Evolutionary conservation across 495 filamentous ascomycete species (phyloP), one percentile per base, ranked within the genome.

Genomic region (Hyaloscypha finlandica): DNA sequence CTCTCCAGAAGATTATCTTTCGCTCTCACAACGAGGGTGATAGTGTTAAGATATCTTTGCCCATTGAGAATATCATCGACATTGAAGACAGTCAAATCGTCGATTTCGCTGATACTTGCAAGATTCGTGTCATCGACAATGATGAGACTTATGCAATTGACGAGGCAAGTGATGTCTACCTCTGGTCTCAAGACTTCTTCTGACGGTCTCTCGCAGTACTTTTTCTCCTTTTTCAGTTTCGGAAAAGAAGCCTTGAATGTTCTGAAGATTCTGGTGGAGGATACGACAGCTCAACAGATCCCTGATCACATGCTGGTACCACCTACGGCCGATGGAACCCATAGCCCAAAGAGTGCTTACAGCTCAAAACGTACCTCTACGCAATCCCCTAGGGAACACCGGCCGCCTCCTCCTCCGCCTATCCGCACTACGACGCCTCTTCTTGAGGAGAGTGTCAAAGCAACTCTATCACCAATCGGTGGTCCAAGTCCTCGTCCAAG

Each of bases 1-100:
- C 91, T 48, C 81, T 99, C 29, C 95, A 97, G 70, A 90, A 94
- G 63, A 93, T 97, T 64, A 97, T 99, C 53, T 98, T 98, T 72
- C 85, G 94, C 59, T 93, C 93, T 0, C 93, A 94, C 77, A 99
- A 99, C 72, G 96, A 97, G 59, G 94, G 95, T 8, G 94, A 97
- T 71, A 97, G 94, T 73, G 92, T 99, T 74, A 99, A 99, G 79
- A 94, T 99, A 22, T 94, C 90, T 3, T 82, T 98, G 20, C 94
- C 94, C 8, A 89, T 96, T 22, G 86, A 89, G 55, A 96, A 94
- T 71, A 84, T 98, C 19, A 90, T 98, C 63, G 94, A 97, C 70
- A 85, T 98, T 59, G 96, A 99, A 75, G 91, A 97, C 70, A 94
- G 89, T 61, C 89, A 93, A 37, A 92, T 97, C 79, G 85, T 95